Evolutionary conservation across 192 early-diverging fungal genomes (phyloP), one percentile per base, ranked within the genome.

Genomic region (Chytriomyces sp.): DNA sequence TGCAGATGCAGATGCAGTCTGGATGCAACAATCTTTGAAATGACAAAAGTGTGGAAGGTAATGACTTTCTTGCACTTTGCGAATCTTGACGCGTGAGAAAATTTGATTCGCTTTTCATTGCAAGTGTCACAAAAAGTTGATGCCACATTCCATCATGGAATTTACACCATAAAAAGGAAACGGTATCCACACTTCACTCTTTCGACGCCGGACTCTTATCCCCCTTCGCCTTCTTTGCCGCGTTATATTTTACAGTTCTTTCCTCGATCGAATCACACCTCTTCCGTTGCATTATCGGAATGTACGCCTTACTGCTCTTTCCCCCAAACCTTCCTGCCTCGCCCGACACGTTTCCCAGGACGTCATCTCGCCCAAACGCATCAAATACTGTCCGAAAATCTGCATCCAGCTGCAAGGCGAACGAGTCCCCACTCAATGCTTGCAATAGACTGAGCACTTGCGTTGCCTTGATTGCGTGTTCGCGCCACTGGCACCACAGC

Each of bases 211-310:
- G 17, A 14, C 22, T 49, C 22, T 49, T 49, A 14, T 14, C 44
- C 61, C 10, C 5, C 39, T 64, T 77, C 17, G 28, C 28, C 56
- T 52, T 41, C 55, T 73, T 52, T 28, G 72, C 52, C n/a, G 59
- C 59, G 33, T 60, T 64, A 25, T 55, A 61, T 33, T 77, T 77
- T 26, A 54, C 59, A 31, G 54, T 70, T 19, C 78, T 39, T 41
- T 77, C 75, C 55, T 77, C 64, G 12, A 80, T 57, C 14, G 75
- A 77, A 60, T 76, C 78, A 34, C 75, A 77, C 54, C 78, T 31
- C 52, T 41, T 68, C 61, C 68, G 17, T n/a, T 77, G 25, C 78
- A 80, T 70, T 14, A 80, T 62, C 8, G 70, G 69, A 28, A 77
- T 59, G 36, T 80, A 80, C 34, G 65, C 33, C 52, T 68, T 68